Evolutionary conservation across 768 basidiomycete genomes (phyloP).

Genomic region (Termitomyces sp.): DNA sequence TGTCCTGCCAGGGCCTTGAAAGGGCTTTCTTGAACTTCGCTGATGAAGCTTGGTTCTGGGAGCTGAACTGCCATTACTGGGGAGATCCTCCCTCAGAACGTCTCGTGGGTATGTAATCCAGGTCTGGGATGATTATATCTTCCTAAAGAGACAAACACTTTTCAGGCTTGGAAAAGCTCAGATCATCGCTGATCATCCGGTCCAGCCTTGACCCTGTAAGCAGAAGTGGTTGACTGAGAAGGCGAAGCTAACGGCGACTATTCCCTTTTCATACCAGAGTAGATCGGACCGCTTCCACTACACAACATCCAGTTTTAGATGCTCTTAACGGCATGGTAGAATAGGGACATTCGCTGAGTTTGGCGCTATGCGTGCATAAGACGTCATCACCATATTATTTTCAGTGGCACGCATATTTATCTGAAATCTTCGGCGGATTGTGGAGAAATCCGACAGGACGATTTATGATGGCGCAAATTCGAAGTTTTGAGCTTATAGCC

Average conservation of each 20-base stretch:
- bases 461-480: conserved; percentile 60
- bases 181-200: conserved; percentile 43
- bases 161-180: conserved; percentile 61
- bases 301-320: conserved; percentile 80
- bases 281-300: background rate
- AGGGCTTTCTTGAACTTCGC: conserved; percentile 46
- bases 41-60: conserved; percentile 78
- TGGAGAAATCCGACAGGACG: conserved; percentile 58
- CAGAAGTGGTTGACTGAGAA: conserved; percentile 74
- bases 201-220: conserved; percentile 73
- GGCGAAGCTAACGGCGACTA: conserved; percentile 50
- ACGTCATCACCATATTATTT: conserved; percentile 45
- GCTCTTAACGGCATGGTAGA: conserved; percentile 50
- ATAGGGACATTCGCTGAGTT: conserved; percentile 37
- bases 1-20: conserved; percentile 22
- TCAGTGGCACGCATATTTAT: background rate
- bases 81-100: conserved; percentile 21
- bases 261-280: too few relatives aligned
- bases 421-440: conserved; percentile 24
- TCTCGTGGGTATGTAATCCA: background rate
- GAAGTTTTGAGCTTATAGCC: conserved; percentile 49
- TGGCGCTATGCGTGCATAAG: conserved; percentile 61
- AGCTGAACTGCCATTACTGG: conserved; percentile 51
- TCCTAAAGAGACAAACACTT: conserved; percentile 45
- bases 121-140: background rate